phyloP scores from a whole-genome alignment of 306 rosid species.

The Benincasa hispida region DNA sequence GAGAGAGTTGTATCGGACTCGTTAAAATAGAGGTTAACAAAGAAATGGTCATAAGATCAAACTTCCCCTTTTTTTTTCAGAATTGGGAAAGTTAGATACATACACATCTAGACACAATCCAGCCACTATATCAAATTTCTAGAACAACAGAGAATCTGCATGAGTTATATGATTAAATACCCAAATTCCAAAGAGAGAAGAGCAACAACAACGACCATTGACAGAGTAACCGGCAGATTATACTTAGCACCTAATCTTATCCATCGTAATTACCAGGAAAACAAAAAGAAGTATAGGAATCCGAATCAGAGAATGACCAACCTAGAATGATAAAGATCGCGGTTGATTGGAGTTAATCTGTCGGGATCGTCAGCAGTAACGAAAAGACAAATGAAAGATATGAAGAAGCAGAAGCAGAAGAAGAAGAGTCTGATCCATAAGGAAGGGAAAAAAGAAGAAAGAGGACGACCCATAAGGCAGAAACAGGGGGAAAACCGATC shows the following conservation, averaged over 20 bases:
- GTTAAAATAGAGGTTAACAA: not conserved
- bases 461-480: slow-evolving; percentile 43
- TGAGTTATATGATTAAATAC: not conserved
- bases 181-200: not conserved
- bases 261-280: not conserved
- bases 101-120: not conserved
- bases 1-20: not conserved
- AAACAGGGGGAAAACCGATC: not conserved
- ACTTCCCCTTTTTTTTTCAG: not conserved
- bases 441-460: slow-evolving; percentile 21
- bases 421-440: slow-evolving; percentile 13
- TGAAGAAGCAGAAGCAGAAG: slow-evolving; percentile 18
- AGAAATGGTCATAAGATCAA: not conserved
- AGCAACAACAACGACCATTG: not conserved
- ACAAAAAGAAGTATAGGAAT: not conserved
- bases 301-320: not conserved
- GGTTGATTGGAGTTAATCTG: slow-evolving; percentile 40
- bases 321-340: slow-evolving; percentile 94
- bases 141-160: not conserved
- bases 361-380: slow-evolving; percentile 31
- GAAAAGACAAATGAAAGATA: slow-evolving; percentile 26
- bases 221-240: not conserved
- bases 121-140: not conserved
- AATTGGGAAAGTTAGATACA: not conserved
- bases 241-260: not conserved